Conservation (phyloP, 2,329 filamentous ascomycete species). For the Exophiala lecanii-corni region DNA sequence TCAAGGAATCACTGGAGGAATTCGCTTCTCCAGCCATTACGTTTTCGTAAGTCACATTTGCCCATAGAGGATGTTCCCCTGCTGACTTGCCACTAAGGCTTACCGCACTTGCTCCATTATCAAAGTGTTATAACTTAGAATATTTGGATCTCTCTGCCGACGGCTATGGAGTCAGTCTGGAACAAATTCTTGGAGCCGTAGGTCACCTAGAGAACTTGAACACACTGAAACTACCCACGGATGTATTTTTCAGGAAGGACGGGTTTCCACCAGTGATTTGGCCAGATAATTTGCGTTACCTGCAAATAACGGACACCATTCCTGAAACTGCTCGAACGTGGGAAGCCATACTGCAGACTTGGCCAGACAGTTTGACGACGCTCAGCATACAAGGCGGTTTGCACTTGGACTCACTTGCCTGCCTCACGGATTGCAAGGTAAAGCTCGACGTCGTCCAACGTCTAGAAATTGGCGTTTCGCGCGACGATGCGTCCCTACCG, state of each 20-base stretch:
- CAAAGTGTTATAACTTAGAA: constrained; percentile 50
- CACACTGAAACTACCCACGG: constrained; percentile 42
- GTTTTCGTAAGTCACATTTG: constrained; percentile 45
- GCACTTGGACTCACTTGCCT: neutral
- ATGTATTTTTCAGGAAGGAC: constrained; percentile 5
- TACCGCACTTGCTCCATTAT: constrained; percentile 53
- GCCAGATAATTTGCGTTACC: constrained; percentile 13
- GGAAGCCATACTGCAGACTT: constrained; percentile 10
- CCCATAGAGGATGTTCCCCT: neutral
- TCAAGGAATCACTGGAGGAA: constrained; percentile 48
- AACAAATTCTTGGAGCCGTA: constrained; percentile 48
- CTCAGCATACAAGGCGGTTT: constrained; percentile 7
- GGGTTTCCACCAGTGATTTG: constrained; percentile 8
- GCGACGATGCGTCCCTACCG: neutral
- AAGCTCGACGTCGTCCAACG: constrained; percentile 3
- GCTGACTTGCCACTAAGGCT: constrained; percentile 26
- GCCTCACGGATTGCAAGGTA: neutral
- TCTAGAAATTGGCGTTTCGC: constrained; percentile 7
- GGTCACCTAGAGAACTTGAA: constrained; percentile 42
- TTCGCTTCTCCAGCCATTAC: constrained; percentile 56
- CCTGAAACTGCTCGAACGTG: constrained; percentile 4
- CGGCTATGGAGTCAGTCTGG: constrained; percentile 46
- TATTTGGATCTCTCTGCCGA: constrained; percentile 52
- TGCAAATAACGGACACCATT: constrained; percentile 13
- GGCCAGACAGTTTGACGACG: constrained; percentile 13